A percentile compares a stretch with the other conserved stretches of the same genome.
Evolutionary conservation across 140 eudicot species (phyloP).

Genomic region (Anethum foeniculum): DNA sequence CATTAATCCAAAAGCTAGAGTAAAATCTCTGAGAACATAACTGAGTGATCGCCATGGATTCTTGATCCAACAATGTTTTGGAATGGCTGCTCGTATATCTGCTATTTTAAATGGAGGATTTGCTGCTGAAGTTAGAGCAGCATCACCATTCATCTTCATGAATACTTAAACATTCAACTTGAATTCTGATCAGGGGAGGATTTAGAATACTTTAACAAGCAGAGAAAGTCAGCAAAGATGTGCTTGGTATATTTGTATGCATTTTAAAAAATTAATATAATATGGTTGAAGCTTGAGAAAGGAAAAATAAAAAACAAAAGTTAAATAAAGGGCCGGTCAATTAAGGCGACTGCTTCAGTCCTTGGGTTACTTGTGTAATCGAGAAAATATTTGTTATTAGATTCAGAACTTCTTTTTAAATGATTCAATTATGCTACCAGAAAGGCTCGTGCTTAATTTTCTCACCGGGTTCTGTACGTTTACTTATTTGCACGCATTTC

Average conservation of each 20-base stretch:
- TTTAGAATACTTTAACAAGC: not conserved
- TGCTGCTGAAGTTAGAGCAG: not conserved
- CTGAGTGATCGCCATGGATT: constrained; percentile 7
- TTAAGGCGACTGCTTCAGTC: not conserved
- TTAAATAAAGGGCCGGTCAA: not conserved
- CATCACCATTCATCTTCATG: not conserved
- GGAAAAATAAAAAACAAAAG: too few species aligned
- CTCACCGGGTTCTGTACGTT: too few species aligned
- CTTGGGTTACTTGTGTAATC: not conserved
- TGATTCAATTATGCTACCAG: not conserved
- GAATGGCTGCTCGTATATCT: constrained; percentile 12
- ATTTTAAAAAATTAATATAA: not conserved
- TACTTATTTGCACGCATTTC: too few species aligned
- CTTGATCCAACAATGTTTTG: constrained; percentile 10
- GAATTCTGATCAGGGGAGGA: not conserved
- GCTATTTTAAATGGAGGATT: constrained; percentile 10
- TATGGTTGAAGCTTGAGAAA: not conserved
- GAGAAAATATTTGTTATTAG: not conserved
- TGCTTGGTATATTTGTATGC: not conserved
- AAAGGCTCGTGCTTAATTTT: not conserved
- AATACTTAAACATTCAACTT: not conserved
- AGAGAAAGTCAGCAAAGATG: not conserved
- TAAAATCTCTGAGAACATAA: not conserved
- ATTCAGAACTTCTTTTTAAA: not conserved
- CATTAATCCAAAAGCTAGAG: not conserved